These are phyloP conservation scores for Penicillium soppii DNA, from an alignment of 495 filamentous ascomycete species.

Conservation along the genomic window DNA sequence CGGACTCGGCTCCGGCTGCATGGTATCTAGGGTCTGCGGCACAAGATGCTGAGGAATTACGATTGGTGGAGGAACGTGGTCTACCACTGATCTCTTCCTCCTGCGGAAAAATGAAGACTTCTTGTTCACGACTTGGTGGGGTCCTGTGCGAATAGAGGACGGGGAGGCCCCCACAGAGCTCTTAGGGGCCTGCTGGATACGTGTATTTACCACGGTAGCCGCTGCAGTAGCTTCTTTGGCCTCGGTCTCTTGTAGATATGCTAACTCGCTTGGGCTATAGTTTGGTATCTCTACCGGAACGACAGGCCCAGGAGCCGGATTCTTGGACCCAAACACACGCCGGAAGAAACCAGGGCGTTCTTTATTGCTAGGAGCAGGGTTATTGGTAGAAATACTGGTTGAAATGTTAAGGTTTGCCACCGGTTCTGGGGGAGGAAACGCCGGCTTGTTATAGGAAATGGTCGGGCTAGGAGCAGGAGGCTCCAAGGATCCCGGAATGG, in stretches of 20 bases:
- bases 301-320: constrained; percentile 18
- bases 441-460: constrained; percentile 51
- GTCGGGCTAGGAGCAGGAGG: constrained; percentile 52
- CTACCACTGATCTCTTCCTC: constrained; percentile 80
- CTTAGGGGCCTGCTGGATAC: constrained; percentile 26
- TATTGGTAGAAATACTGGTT: constrained; percentile 6
- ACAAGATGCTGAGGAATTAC: constrained; percentile 39
- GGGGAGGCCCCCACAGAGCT: constrained; percentile 26
- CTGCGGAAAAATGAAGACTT: constrained; percentile 93
- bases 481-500: constrained; percentile 34
- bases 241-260: constrained; percentile 31
- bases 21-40: constrained; percentile 27
- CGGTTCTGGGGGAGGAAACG: constrained; percentile 33
- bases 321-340: constrained; percentile 73
- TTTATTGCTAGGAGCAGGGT: constrained; percentile 34
- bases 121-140: constrained; percentile 70
- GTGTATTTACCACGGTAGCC: constrained; percentile 19
- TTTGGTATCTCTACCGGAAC: constrained; percentile 10
- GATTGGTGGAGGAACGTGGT: constrained; percentile 50
- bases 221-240: constrained; percentile 21
- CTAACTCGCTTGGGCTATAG: constrained; percentile 17
- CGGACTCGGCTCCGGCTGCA: constrained; percentile 62
- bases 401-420: constrained; percentile 17
- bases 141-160: constrained; percentile 41
- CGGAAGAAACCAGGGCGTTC: constrained; percentile 89